These are phyloP conservation scores for Syncephalastrum contaminatum DNA, from an alignment of 371 early-diverging fungal genomes.

Conservation along the genomic window DNA sequence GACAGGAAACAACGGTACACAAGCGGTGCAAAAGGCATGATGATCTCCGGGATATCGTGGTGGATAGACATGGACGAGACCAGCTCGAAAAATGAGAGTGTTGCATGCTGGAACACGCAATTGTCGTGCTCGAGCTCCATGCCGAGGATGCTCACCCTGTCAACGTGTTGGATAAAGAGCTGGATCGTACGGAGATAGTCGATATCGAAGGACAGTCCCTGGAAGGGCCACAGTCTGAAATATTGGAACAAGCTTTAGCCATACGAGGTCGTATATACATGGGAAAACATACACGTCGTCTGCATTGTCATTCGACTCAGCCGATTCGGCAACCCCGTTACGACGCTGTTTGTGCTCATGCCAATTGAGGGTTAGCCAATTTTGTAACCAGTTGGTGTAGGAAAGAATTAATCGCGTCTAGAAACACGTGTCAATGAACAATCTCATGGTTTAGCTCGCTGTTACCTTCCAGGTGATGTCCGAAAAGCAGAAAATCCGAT, in stretches of 20 bases:
- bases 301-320: conserved; percentile 15
- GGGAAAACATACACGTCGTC: conserved; percentile 34
- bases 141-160: conserved; percentile 39
- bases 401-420: conserved; percentile 46
- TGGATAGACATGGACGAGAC: conserved; percentile 42
- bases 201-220: conserved; percentile 42
- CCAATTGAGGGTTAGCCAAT: conserved; percentile 57
- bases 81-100: conserved; percentile 58
- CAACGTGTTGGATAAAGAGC: conserved; percentile 48
- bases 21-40: conserved; percentile 52
- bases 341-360: conserved; percentile 28
- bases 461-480: conserved; percentile 52
- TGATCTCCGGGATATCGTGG: conserved; percentile 49
- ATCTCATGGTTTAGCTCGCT: background rate
- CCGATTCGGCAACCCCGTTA: conserved; percentile 2
- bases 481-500: conserved; percentile 37
- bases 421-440: conserved; percentile 2
- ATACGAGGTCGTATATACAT: background rate
- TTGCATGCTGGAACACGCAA: conserved; percentile 51
- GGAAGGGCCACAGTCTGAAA: conserved; percentile 43
- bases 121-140: conserved; percentile 45
- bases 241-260: conserved; percentile 2
- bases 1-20: conserved; percentile 56
- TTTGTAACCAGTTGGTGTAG: conserved; percentile 43
- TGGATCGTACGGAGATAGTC: conserved; percentile 53